Conservation (phyloP, 2,329 filamentous ascomycete species). For the Fusarium veterinarium region DNA sequence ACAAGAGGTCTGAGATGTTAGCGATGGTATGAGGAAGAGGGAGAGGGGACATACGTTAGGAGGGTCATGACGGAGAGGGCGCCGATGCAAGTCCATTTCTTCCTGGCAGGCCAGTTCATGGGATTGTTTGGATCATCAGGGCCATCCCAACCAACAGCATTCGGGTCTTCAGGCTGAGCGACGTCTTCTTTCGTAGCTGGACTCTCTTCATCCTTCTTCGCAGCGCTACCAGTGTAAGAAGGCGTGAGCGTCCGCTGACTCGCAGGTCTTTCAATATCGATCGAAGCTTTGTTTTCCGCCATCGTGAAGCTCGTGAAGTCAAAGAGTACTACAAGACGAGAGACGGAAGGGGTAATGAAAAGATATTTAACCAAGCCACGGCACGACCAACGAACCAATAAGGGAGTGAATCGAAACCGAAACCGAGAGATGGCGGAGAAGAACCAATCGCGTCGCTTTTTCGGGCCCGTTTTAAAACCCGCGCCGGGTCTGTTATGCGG, state of each 20-base stretch:
- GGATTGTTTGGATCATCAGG: conserved; percentile 68
- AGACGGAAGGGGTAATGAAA: neutral
- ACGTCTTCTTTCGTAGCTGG: neutral
- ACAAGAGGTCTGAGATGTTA: conserved; percentile 41
- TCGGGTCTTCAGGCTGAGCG: conserved; percentile 24
- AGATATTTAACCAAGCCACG: conserved; percentile 12
- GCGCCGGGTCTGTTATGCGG: conserved; percentile 16
- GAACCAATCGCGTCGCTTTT: neutral
- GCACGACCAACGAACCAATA: neutral
- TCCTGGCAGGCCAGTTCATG: conserved; percentile 70
- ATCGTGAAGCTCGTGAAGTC: neutral
- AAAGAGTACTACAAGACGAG: neutral
- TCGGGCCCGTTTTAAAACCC: neutral
- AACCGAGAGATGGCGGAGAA: neutral
- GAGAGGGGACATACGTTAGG: conserved; percentile 35
- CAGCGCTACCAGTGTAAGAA: neutral
- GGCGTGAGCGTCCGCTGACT: conserved; percentile 36
- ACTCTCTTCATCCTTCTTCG: conserved; percentile 19
- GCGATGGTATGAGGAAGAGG: neutral
- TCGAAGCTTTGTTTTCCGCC: neutral
- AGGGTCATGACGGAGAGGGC: conserved; percentile 48
- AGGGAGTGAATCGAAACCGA: neutral
- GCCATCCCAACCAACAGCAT: conserved; percentile 43
- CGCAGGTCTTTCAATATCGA: conserved; percentile 18
- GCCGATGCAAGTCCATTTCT: conserved; percentile 51